phyloP scores from a whole-genome alignment of 441 rosid genomes.

The Adansonia gregorii region DNA sequence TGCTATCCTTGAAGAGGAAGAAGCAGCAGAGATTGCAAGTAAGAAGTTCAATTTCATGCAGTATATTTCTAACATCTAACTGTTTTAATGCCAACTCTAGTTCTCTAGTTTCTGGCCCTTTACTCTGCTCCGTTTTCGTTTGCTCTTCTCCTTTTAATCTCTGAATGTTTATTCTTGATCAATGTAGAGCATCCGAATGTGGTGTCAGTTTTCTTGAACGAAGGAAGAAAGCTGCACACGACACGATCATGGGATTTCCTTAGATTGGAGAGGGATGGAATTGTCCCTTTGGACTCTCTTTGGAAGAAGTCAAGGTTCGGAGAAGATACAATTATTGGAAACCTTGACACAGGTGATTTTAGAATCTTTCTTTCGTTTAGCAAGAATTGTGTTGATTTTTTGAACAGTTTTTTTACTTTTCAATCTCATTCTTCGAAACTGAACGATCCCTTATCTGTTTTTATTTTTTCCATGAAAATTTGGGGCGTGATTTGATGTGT shows the following conservation, averaged over 20 bases:
- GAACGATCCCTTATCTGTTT: not conserved
- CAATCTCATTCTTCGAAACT: conserved; percentile 1
- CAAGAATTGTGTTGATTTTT: not conserved
- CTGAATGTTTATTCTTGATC: not conserved
- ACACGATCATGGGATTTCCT: conserved; percentile 48
- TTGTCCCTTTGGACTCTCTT: conserved; percentile 24
- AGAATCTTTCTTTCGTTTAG: not conserved
- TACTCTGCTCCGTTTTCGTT: not conserved
- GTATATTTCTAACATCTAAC: not conserved
- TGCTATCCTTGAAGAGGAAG: conserved; percentile 54
- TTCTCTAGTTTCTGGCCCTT: not conserved
- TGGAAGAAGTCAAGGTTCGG: conserved; percentile 45
- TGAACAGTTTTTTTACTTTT: not conserved
- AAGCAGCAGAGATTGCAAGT: conserved; percentile 53
- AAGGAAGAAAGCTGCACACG: conserved; percentile 42
- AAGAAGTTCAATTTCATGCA: conserved; percentile 21
- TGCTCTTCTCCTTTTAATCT: not conserved
- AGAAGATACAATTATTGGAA: conserved; percentile 41
- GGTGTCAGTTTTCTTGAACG: conserved; percentile 38
- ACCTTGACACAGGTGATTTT: conserved; percentile 41
- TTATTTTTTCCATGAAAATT: not conserved
- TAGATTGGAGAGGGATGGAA: conserved; percentile 32
- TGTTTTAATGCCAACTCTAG: not conserved
- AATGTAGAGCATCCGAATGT: conserved; percentile 39
- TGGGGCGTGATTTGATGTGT: conserved; percentile 7